These are phyloP conservation scores for Begonia masoniana DNA, from an alignment of 306 rosid genomes.

Conservation along the genomic window DNA sequence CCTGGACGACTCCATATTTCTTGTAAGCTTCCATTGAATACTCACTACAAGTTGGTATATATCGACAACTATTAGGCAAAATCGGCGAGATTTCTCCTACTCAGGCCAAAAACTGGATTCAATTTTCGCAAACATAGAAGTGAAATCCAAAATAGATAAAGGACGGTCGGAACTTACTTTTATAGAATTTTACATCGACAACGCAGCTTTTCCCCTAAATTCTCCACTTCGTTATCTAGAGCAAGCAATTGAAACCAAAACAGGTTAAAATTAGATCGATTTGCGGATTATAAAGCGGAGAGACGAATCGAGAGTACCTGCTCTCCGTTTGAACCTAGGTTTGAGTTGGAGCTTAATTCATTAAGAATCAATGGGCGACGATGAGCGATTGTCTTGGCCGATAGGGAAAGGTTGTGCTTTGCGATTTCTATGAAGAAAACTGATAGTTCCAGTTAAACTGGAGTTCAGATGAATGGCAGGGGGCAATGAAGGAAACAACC, in stretches of 20 bases:
- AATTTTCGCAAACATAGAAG: not conserved
- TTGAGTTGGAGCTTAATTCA: conserved; percentile 15
- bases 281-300: not conserved
- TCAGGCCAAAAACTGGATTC: conserved; percentile 1
- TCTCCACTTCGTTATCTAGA: conserved; percentile 34
- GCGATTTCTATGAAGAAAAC: conserved; percentile 5
- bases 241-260: not conserved
- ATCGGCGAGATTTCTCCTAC: conserved; percentile 89
- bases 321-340: conserved; percentile 22
- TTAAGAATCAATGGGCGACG: conserved; percentile 7
- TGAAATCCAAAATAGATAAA: not conserved
- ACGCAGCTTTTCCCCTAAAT: conserved; percentile 49
- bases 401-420: not conserved
- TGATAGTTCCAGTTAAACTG: conserved; percentile 10
- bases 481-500: conserved; percentile 11
- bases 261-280: no score
- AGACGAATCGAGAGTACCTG: conserved; percentile 22
- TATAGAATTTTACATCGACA: conserved; percentile 60
- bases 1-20: conserved; percentile 67
- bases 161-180: conserved; percentile 22
- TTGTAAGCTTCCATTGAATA: conserved; percentile 94
- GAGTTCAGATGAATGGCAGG: conserved; percentile 10
- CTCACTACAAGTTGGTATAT: conserved; percentile 79
- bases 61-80: conserved; percentile 74
- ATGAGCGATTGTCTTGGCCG: conserved; percentile 11